Conservation (phyloP, 2,329 filamentous ascomycete genomes). For the Cyphellophora europaea region DNA sequence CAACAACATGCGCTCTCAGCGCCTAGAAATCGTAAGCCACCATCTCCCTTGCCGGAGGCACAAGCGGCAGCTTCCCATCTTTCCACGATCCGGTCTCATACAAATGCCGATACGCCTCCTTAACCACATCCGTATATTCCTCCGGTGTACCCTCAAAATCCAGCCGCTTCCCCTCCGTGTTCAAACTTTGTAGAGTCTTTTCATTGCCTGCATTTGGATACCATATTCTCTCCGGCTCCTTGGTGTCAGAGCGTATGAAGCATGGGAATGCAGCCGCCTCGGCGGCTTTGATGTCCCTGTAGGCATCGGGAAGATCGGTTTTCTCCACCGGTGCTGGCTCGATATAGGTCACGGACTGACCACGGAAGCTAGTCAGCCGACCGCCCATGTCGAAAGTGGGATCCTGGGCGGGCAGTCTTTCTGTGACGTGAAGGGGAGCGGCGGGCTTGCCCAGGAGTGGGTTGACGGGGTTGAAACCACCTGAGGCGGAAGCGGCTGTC, state of each 20-base stretch:
- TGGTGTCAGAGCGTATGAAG: constrained; percentile 44
- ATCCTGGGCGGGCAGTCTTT: constrained; percentile 26
- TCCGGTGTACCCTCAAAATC: constrained; percentile 27
- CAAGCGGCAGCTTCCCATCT: constrained; percentile 60
- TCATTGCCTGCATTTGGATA: constrained; percentile 59
- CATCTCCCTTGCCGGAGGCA: constrained; percentile 71
- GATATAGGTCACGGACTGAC: constrained; percentile 50
- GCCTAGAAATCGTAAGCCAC: constrained; percentile 61
- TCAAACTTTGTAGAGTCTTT: constrained; percentile 30
- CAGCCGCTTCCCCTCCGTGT: constrained; percentile 41
- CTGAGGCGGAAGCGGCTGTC: constrained; percentile 1
- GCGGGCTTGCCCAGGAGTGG: constrained; percentile 13
- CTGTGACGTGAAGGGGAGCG: constrained; percentile 13
- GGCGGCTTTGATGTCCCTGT: constrained; percentile 16
- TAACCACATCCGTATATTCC: constrained; percentile 51
- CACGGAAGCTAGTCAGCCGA: constrained; percentile 52
- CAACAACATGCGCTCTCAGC: no score
- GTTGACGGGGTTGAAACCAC: constrained; percentile 9
- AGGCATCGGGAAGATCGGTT: constrained; percentile 17
- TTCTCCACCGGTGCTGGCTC: constrained; percentile 3
- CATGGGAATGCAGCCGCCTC: constrained; percentile 26
- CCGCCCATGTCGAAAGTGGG: constrained; percentile 20
- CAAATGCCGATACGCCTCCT: constrained; percentile 56
- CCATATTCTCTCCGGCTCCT: constrained; percentile 57
- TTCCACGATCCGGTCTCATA: constrained; percentile 58